phyloP scores from a whole-genome alignment of 2,329 filamentous ascomycete species.

The Aspergillus flavus region DNA sequence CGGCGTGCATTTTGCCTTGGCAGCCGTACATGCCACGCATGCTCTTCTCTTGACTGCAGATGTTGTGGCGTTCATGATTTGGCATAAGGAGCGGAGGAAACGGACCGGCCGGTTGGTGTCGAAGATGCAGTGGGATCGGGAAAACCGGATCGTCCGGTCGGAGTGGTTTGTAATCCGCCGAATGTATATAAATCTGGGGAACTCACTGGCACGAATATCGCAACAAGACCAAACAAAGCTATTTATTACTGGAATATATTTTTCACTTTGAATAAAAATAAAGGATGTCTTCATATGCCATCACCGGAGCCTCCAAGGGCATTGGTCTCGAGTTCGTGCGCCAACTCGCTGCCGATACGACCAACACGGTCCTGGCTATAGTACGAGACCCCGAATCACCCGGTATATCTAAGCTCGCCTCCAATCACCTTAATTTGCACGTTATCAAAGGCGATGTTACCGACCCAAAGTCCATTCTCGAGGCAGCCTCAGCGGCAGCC shows the following conservation, averaged over 20 bases:
- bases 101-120: neutral
- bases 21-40: slow-evolving; percentile 26
- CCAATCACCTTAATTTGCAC: slow-evolving; percentile 10
- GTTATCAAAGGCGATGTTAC: slow-evolving; percentile 33
- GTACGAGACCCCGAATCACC: slow-evolving; percentile 38
- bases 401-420: slow-evolving; percentile 12
- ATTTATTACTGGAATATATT: neutral
- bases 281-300: slow-evolving; percentile 39
- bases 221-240: neutral
- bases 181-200: neutral
- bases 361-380: slow-evolving; percentile 44
- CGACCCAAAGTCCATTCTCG: slow-evolving; percentile 35
- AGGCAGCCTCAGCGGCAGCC: slow-evolving; percentile 35
- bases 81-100: neutral
- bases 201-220: neutral
- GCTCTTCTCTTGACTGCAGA: slow-evolving; percentile 23
- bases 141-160: neutral
- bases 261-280: neutral
- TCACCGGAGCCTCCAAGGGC: slow-evolving; percentile 39
- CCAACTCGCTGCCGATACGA: slow-evolving; percentile 31
- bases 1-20: slow-evolving; percentile 29
- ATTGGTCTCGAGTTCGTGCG: slow-evolving; percentile 35
- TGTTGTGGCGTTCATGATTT: neutral
- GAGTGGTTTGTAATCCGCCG: neutral
- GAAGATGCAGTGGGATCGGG: neutral